phyloP scores from a whole-genome alignment of 139 green algal genomes.

The Chlorella sp. region DNA sequence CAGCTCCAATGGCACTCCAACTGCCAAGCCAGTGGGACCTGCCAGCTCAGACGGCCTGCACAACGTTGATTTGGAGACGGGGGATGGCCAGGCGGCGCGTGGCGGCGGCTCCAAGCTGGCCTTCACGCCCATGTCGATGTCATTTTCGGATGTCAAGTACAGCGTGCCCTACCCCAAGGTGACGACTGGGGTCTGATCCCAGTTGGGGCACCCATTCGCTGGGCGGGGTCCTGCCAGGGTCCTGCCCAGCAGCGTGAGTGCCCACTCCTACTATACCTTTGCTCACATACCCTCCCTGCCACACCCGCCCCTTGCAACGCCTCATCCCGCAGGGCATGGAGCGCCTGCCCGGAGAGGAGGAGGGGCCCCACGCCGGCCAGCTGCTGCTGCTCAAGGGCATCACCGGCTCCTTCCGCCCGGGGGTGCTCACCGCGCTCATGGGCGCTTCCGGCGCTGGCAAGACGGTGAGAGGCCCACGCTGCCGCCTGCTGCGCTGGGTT shows the following conservation, averaged over 20 bases:
- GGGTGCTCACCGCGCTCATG: constrained; percentile 63
- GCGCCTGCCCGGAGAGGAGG: neutral
- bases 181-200: neutral
- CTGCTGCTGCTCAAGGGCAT: constrained; percentile 32
- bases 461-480: constrained; percentile 62
- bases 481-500: too few species aligned
- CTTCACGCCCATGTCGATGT: constrained; percentile 50
- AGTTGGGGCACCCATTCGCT: too few species aligned
- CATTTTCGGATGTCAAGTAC: constrained; percentile 53
- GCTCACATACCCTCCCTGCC: too few species aligned
- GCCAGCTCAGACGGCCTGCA: too few species aligned
- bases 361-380: constrained; percentile 22
- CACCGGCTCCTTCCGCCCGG: constrained; percentile 25
- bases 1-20: too few species aligned
- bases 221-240: too few species aligned
- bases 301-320: too few species aligned
- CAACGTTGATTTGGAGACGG: neutral
- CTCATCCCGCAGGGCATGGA: too few species aligned
- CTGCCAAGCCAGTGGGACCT: too few species aligned
- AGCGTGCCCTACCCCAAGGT: constrained; percentile 37
- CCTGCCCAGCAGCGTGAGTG: too few species aligned
- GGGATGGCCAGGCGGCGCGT: neutral
- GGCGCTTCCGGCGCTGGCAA: constrained; percentile 61
- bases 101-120: constrained; percentile 29
- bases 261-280: too few species aligned